These are phyloP conservation scores for Elongisporangium undulatum DNA, from an alignment of 352 stramenopile species.

Conservation along the genomic window DNA sequence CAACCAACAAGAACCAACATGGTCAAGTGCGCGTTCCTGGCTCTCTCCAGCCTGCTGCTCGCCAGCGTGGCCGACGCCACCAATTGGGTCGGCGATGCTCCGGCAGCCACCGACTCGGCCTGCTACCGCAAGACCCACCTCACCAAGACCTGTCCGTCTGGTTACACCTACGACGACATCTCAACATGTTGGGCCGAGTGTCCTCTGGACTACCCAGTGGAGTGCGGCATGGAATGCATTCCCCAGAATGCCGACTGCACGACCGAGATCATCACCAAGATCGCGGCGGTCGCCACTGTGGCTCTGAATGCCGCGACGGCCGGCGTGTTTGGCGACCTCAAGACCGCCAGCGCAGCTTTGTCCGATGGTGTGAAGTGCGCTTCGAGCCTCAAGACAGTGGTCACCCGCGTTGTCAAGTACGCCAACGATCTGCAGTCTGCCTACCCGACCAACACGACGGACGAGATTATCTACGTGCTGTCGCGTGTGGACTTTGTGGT, in stretches of 20 bases:
- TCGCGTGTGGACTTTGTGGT: conserved; percentile 53
- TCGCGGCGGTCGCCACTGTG: conserved; percentile 30
- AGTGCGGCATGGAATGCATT: conserved; percentile 30
- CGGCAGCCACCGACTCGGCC: conserved; percentile 8
- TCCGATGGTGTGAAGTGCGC: conserved; percentile 40
- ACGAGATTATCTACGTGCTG: conserved; percentile 44
- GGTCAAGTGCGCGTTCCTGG: too few species aligned
- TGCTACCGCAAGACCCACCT: conserved; percentile 29
- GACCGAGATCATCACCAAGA: conserved; percentile 37
- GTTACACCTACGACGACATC: conserved; percentile 44
- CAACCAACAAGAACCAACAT: too few species aligned
- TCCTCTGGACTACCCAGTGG: conserved; percentile 30
- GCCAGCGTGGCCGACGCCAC: too few species aligned
- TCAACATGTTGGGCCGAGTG: conserved; percentile 57
- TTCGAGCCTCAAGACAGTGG: conserved; percentile 36
- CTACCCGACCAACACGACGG: conserved; percentile 34
- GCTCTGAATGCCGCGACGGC: conserved; percentile 29
- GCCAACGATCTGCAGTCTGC: conserved; percentile 26
- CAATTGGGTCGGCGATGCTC: conserved; percentile 22
- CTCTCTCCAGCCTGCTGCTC: too few species aligned
- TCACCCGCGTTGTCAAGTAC: conserved; percentile 38
- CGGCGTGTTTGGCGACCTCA: conserved; percentile 32
- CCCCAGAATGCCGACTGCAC: conserved; percentile 31
- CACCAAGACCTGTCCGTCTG: conserved; percentile 25
- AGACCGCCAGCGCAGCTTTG: conserved; percentile 30